These are phyloP conservation scores for Camellia japonica DNA, from an alignment of 148 eudicot genomes.

Conservation along the genomic window DNA sequence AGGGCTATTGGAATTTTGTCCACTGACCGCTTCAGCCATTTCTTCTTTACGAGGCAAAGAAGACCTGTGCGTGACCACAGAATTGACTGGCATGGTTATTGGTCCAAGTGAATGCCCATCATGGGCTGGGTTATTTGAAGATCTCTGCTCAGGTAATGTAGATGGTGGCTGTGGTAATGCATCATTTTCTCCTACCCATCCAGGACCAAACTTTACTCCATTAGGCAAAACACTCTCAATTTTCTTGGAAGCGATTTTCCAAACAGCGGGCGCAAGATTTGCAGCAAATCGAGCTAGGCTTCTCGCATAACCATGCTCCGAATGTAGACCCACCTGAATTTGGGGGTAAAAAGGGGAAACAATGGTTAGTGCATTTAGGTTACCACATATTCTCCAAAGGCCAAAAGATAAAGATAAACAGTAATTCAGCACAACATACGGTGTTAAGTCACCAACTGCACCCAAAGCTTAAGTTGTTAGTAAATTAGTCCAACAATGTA, in stretches of 20 bases:
- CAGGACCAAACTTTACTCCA: constrained; percentile 72
- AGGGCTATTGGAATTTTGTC: constrained; percentile 22
- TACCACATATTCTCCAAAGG: not conserved
- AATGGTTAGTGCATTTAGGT: not conserved
- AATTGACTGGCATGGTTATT: constrained; percentile 10
- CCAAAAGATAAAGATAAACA: not conserved
- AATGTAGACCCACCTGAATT: constrained; percentile 60
- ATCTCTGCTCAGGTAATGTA: constrained; percentile 28
- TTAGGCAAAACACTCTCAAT: constrained; percentile 54
- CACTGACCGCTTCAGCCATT: constrained; percentile 23
- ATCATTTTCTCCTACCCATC: constrained; percentile 72
- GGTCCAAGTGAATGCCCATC: constrained; percentile 26
- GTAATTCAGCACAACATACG: not conserved
- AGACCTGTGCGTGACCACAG: constrained; percentile 16
- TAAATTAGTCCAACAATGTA: not conserved
- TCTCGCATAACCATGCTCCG: constrained; percentile 71
- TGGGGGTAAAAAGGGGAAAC: not conserved
- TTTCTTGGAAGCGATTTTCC: constrained; percentile 75
- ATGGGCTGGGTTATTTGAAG: constrained; percentile 20
- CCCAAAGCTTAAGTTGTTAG: not conserved
- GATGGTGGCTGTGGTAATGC: constrained; percentile 25
- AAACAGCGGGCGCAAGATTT: constrained; percentile 73
- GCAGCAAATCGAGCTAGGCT: constrained; percentile 79
- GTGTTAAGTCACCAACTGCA: not conserved
- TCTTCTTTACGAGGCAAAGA: constrained; percentile 20